A percentile compares a stretch with the other conserved stretches of the same genome.
These are phyloP conservation scores for Torulaspora globosa DNA, from an alignment of 1,139 yeast species.

Conservation along the genomic window DNA sequence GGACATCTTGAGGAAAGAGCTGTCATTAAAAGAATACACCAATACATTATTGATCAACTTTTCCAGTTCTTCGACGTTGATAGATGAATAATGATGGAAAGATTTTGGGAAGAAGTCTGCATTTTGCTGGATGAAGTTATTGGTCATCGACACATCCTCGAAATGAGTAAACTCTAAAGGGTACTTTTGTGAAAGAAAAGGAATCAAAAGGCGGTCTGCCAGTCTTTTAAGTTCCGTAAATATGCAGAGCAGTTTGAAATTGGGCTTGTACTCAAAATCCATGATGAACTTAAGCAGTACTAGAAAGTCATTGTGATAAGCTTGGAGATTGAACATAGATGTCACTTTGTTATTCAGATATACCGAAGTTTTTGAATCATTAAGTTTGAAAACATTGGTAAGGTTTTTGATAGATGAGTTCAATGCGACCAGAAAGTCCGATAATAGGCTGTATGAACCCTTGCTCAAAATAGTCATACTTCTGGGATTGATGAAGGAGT, in stretches of 20 bases:
- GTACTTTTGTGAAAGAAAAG: conserved; percentile 24
- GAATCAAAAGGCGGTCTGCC: conserved; percentile 30
- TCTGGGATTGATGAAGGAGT: conserved; percentile 25
- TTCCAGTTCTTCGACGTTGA: conserved; percentile 26
- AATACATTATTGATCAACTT: conserved; percentile 32
- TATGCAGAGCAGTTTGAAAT: conserved; percentile 34
- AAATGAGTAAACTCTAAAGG: conserved; percentile 26
- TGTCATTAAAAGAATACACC: conserved; percentile 34
- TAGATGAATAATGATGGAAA: conserved; percentile 9
- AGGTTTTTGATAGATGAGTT: conserved; percentile 35
- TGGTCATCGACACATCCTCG: conserved; percentile 10
- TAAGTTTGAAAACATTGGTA: conserved; percentile 21
- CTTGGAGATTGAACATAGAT: conserved; percentile 37
- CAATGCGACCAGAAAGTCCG: conserved; percentile 33
- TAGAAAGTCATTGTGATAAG: conserved; percentile 38
- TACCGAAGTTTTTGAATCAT: conserved; percentile 15
- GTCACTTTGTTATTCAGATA: conserved; percentile 25
- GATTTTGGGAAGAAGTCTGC: not conserved
- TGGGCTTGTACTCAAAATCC: conserved; percentile 38
- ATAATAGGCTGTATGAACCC: conserved; percentile 29
- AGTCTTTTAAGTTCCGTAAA: conserved; percentile 33
- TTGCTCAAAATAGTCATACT: conserved; percentile 26
- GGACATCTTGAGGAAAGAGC: conserved; percentile 33
- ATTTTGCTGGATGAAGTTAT: conserved; percentile 10
- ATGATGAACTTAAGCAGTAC: conserved; percentile 37